Evolutionary conservation across 2,329 filamentous ascomycete species (phyloP), one percentile per base, ranked within the genome.

Genomic region (Teratosphaeria gauchensis): DNA sequence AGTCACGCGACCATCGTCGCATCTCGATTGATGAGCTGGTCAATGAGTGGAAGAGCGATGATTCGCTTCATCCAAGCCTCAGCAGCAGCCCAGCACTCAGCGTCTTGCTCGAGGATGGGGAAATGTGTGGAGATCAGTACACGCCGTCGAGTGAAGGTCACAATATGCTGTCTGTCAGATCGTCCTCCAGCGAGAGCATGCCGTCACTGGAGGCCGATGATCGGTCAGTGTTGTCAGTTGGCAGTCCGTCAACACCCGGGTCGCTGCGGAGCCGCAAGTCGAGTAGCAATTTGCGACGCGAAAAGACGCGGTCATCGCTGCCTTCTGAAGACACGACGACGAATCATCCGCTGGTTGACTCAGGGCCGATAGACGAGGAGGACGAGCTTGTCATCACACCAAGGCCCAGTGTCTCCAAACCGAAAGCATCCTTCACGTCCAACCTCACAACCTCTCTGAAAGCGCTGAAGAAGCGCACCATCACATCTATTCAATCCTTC

Each of bases 401-500:
- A 58, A 57, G 31, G 62, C 63, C 66, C 69, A 16, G 62, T 70
- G 24, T 65, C 72, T 75, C 77, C 52, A 77, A 77, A 57, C 62
- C 77, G 4, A 74, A 73, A 55, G 75, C 74, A 19, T 79, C 77
- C 1, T 82, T 86, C 73, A 84, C 82, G 61, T 86, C 84, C 0
- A 86, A 86, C 61, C 73, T 86, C 51, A 86, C 83, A 0, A 81
- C 82, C 1, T 86, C 84, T 0, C 70, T 86, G 21, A 80, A 83
- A 61, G 82, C 81, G 3, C 77, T 86, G 55, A 84, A 82, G 70
- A 81, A 81, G 6, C 82, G 82, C 0, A 83, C 83, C 11, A 60
- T 71, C 16, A 82, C 80, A 58, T 82, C 81, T 0, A 81, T 86
- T 51, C 84, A 83, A 6, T 82, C 82, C 56, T 81, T 85, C 48